phyloP scores from a whole-genome alignment of 768 basidiomycete genomes.

The Lentinula edodes region DNA sequence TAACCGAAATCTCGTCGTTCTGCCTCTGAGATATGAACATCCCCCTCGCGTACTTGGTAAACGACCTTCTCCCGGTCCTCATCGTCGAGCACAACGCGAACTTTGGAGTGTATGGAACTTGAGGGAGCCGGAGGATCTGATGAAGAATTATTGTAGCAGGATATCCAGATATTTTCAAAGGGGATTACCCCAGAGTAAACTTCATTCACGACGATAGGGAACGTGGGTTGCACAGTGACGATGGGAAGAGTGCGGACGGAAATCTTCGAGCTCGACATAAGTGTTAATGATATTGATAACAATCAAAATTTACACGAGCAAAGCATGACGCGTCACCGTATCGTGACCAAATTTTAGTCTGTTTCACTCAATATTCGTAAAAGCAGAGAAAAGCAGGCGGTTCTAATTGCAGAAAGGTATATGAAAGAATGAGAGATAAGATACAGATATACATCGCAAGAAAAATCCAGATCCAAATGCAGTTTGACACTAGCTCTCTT shows the following conservation, averaged over 20 bases:
- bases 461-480: not conserved
- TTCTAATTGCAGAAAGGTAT: not conserved
- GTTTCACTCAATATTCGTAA: not conserved
- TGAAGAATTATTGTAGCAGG: constrained; percentile 41
- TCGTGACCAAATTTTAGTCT: not conserved
- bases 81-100: constrained; percentile 49
- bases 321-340: not conserved
- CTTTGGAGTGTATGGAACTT: constrained; percentile 60
- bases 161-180: constrained; percentile 67
- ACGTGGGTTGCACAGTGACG: not conserved
- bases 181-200: constrained; percentile 52
- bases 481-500: not conserved
- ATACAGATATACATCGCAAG: not conserved
- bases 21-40: constrained; percentile 32
- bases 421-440: not conserved
- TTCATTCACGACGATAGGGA: constrained; percentile 46
- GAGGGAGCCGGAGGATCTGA: constrained; percentile 27
- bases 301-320: too few species aligned
- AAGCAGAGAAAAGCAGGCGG: too few species aligned
- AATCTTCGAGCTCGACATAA: not conserved
- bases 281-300: not conserved
- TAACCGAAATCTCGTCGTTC: constrained; percentile 17
- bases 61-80: constrained; percentile 43
- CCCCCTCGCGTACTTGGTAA: constrained; percentile 41
- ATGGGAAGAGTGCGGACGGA: not conserved